Evolutionary conservation across 371 early-diverging fungal species (phyloP).

Genomic region (Mortierella sp.): DNA sequence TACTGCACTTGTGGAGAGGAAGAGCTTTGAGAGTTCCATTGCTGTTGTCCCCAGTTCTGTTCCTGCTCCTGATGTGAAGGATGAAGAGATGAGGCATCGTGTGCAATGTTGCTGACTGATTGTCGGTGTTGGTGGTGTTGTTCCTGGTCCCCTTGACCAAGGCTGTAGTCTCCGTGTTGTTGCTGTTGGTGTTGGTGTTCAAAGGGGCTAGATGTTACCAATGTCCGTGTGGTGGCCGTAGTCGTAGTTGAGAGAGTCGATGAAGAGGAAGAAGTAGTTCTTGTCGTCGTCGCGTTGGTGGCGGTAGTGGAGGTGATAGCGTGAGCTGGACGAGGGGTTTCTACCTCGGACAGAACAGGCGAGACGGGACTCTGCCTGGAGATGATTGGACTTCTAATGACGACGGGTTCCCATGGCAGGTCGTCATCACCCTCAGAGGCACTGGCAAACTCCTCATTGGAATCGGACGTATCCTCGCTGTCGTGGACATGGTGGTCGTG

Average conservation of each 20-base stretch:
- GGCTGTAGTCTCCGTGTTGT: neutral
- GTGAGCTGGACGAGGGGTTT: conserved; percentile 12
- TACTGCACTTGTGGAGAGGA: conserved; percentile 17
- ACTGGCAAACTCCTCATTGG: conserved; percentile 56
- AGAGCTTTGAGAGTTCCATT: neutral
- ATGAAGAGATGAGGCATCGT: neutral
- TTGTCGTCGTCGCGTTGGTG: neutral
- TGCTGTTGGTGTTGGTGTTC: conserved; percentile 9
- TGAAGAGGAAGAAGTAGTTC: neutral
- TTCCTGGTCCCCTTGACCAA: neutral
- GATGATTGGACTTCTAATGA: conserved; percentile 33
- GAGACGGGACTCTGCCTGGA: conserved; percentile 27
- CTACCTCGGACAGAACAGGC: neutral
- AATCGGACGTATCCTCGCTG: conserved; percentile 39
- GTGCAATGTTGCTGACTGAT: too few relatives aligned
- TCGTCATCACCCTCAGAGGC: conserved; percentile 57
- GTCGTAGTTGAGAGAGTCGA: neutral
- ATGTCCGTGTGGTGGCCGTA: neutral
- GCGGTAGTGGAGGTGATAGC: neutral
- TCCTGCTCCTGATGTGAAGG: neutral
- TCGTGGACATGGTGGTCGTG: conserved; percentile 21
- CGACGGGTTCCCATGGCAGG: conserved; percentile 49
- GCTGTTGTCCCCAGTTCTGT: conserved; percentile 1
- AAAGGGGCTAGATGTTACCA: neutral
- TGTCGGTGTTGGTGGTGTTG: conserved; percentile 17